Conservation (phyloP, 495 filamentous ascomycete species). For the Chaetomium fimeti region DNA sequence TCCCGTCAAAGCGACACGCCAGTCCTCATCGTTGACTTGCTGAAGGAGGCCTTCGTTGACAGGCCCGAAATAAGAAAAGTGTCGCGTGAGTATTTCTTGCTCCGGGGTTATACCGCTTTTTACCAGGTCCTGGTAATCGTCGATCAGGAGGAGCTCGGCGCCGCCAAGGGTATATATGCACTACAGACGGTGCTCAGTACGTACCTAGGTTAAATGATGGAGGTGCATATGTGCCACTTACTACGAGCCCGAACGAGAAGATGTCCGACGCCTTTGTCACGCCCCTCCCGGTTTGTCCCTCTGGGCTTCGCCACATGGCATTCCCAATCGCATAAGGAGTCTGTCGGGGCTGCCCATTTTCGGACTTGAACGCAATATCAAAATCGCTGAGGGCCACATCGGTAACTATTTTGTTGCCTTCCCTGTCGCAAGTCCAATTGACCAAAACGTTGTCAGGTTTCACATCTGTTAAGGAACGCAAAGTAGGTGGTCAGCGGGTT, state of each 20-base stretch:
- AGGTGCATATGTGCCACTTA: too few species aligned
- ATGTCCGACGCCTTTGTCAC: constrained; percentile 14
- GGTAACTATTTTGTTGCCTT: constrained; percentile 13
- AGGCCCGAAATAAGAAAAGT: constrained; percentile 12
- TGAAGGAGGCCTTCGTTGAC: constrained; percentile 10
- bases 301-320: constrained; percentile 12
- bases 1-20: not conserved
- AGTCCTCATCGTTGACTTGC: not conserved
- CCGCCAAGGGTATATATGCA: not conserved
- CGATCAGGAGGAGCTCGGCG: constrained; percentile 6
- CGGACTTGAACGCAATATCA: not conserved
- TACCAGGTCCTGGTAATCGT: not conserved
- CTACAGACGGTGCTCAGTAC: too few species aligned
- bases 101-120: not conserved
- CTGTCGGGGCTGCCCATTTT: not conserved
- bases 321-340: not conserved
- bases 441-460: constrained; percentile 14
- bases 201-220: too few species aligned
- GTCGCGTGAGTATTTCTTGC: not conserved
- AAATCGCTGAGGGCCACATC: constrained; percentile 9
- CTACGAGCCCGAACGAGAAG: constrained; percentile 8
- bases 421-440: constrained; percentile 9
- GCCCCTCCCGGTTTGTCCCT: constrained; percentile 9
- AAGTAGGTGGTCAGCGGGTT: too few species aligned
- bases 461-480: constrained; percentile 7